Conservation (phyloP, 225 moss, liverwort and hornwort species). For the Straminergon stramineum region DNA sequence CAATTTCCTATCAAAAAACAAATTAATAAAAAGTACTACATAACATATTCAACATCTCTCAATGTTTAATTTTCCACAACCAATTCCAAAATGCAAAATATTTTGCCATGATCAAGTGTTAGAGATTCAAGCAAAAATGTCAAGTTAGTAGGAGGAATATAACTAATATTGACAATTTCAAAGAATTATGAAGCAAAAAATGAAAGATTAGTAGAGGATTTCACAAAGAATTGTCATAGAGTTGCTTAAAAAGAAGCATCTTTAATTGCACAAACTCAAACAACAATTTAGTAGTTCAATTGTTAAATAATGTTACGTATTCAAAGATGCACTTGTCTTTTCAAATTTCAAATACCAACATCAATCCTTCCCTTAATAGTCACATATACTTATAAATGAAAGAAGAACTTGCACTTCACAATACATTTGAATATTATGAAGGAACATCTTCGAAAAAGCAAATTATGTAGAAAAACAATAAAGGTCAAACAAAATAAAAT, state of each 20-base stretch:
- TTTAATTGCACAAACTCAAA: rapidly evolving
- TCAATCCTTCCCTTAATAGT: background rate
- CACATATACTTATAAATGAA: background rate
- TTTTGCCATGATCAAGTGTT: no score
- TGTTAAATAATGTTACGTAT: background rate
- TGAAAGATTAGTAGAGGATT: background rate
- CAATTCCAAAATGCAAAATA: background rate
- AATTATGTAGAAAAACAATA: no score
- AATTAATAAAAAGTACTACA: background rate
- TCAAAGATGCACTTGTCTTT: background rate
- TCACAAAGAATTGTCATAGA: background rate
- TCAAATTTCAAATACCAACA: background rate
- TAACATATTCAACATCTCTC: background rate
- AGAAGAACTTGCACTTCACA: background rate
- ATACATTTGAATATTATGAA: no score
- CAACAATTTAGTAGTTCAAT: rapidly evolving
- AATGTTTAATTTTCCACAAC: background rate
- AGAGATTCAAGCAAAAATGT: background rate
- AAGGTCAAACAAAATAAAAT: no score
- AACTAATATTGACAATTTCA: background rate
- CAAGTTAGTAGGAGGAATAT: rapidly evolving
- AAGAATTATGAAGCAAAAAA: background rate
- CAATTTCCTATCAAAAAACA: background rate
- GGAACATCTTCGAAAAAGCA: no score
- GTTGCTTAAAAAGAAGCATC: background rate